A percentile compares a stretch with the other conserved stretches of the same genome.
Evolutionary conservation across 129 eudicot species (phyloP).

Genomic region (Solidago caesia): DNA sequence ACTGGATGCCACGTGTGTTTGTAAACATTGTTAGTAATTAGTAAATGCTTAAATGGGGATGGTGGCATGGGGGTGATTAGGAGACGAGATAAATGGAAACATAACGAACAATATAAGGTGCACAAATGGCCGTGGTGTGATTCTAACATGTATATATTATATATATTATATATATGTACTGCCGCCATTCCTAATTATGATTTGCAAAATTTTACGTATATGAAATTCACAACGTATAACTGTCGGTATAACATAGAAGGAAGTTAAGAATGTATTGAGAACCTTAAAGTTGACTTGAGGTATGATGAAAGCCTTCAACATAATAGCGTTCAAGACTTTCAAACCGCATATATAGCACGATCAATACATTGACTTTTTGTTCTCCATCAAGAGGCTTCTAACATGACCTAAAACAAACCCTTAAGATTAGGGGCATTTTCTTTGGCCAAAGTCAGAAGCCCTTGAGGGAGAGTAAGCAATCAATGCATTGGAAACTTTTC

Average conservation of each 20-base stretch:
- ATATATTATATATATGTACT: too few species aligned
- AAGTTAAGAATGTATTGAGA: neutral
- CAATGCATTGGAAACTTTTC: neutral
- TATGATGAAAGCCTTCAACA: neutral
- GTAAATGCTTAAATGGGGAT: too few species aligned
- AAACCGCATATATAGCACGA: neutral
- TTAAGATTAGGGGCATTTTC: neutral
- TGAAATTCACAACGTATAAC: neutral
- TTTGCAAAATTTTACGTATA: too few species aligned
- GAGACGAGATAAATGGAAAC: too few species aligned
- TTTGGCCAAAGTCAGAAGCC: conserved; percentile 1
- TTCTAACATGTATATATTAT: too few species aligned
- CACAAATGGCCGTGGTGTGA: too few species aligned
- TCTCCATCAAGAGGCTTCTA: conserved; percentile 25
- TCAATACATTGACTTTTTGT: neutral
- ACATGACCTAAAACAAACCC: neutral
- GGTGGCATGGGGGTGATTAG: too few species aligned
- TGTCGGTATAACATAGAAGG: conserved; percentile 1
- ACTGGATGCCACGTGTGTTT: too few species aligned
- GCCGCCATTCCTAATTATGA: too few species aligned
- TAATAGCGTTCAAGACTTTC: neutral
- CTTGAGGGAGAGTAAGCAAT: neutral
- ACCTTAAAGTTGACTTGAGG: neutral
- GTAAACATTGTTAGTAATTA: too few species aligned
- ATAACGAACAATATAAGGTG: too few species aligned